A percentile compares a stretch with the other conserved stretches of the same genome.
Conservation (phyloP, 352 stramenopile genomes). For the Phytopythium cucurbitacearum region DNA sequence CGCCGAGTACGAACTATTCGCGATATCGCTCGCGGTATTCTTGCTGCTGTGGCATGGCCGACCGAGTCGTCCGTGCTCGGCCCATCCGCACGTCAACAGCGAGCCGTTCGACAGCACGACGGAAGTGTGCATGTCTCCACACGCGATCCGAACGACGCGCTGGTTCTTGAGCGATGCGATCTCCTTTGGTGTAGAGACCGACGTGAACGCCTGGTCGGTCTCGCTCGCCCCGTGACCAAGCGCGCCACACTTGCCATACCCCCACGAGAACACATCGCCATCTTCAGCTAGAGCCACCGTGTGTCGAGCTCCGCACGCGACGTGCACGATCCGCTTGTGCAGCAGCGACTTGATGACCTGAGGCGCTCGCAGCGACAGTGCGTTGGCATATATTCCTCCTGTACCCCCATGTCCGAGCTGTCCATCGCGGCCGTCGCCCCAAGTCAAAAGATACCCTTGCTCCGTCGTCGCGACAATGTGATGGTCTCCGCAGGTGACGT, state of each 20-base stretch:
- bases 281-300: constrained; percentile 57
- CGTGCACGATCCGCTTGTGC: constrained; percentile 54
- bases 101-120: constrained; percentile 34
- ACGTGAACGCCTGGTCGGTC: constrained; percentile 6
- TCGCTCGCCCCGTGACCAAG: constrained; percentile 48
- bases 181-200: constrained; percentile 30
- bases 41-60: constrained; percentile 6
- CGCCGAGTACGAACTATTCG: background rate
- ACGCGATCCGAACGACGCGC: constrained; percentile 39
- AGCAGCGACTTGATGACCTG: constrained; percentile 36
- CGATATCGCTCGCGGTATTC: constrained; percentile 1
- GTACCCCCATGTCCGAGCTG: background rate
- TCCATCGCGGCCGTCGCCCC: constrained; percentile 42
- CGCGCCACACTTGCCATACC: constrained; percentile 42
- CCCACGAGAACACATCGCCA: constrained; percentile 65
- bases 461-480: constrained; percentile 64
- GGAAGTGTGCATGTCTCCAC: constrained; percentile 59
- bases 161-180: constrained; percentile 36
- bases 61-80: constrained; percentile 50
- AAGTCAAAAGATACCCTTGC: constrained; percentile 71
- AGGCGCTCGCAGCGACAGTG: constrained; percentile 5
- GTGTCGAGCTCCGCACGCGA: constrained; percentile 61
- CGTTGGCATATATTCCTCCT: background rate
- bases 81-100: constrained; percentile 61
- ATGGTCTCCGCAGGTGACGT: constrained; percentile 52